Percentiles rank a stretch among this genome's conserved stretches.
These are phyloP conservation scores for Kandelia obovata DNA, from an alignment of 345 rosid genomes.

Conservation along the genomic window DNA sequence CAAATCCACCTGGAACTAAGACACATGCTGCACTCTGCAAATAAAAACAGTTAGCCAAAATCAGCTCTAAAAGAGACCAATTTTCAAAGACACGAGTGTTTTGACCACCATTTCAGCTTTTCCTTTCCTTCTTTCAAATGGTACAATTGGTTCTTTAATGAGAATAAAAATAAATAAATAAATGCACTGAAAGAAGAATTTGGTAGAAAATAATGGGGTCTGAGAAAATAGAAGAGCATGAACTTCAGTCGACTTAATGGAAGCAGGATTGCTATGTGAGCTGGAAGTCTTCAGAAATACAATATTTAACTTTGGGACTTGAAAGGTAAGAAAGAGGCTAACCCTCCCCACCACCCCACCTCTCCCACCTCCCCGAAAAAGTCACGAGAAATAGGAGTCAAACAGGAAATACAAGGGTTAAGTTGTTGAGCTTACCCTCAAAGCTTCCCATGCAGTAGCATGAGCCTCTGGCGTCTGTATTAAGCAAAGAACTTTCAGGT, in stretches of 20 bases:
- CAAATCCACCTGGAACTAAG: conserved; percentile 35
- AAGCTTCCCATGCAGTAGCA: conserved; percentile 33
- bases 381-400: neutral
- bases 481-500: neutral
- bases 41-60: neutral
- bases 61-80: neutral
- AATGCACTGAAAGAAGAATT: neutral
- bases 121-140: neutral
- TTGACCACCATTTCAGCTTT: neutral
- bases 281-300: neutral
- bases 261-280: neutral
- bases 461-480: conserved; percentile 36
- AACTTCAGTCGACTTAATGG: neutral
- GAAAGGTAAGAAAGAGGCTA: neutral
- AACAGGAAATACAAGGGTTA: neutral
- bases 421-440: conserved; percentile 21
- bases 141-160: neutral
- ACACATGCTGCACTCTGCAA: conserved; percentile 31
- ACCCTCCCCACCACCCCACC: no score
- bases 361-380: neutral
- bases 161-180: neutral
- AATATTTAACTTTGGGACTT: neutral
- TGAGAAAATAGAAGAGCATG: neutral
- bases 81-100: neutral
- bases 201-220: conserved; percentile 1